Base-by-base conservation (phyloP, 257 asterid genomes). In the Rehmannia glutinosa region DNA sequence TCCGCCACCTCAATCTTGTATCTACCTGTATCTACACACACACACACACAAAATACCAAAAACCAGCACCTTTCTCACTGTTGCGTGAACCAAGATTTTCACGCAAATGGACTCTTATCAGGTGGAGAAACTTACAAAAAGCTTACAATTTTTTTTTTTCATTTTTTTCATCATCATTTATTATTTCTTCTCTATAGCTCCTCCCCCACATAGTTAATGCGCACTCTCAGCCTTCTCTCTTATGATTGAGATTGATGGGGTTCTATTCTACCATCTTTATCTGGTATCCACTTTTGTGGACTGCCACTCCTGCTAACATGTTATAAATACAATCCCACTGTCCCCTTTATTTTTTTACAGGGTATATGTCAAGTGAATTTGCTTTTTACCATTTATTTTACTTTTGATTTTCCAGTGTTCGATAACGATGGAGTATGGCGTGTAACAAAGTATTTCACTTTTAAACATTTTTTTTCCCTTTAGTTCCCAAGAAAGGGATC, bases 181-280 rank as follows among this genome's bases (percentile, higher is more conserved):
- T 55, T 25, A 28, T 2, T 30, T 2, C 1, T 39, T 60, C 64
- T 69, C 56, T 71, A 51, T 57, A 56, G 10, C 43, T 53, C n/a
- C 35, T 43, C 30, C 25, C 13, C 16, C 13, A 2, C n/a, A 6
- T 47, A 74, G 20, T 60, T 30, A 45, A 36, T 61, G 64, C 59
- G 52, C 53, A 47, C 51, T 33, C 36, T 24, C 43, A n/a, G n/a
- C 60, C 56, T 35, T 66, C 73, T 54, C 74, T 54, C 73, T 16
- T 30, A 74, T 83, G 81, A 80, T 75, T 77, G 88, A 72, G 76
- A 71, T 12, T 43, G 77, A 75, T 73, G 84, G 80, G 61, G 38
- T 39, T 51, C 10, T 64, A 6, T n/a, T n/a, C 42, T 20, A 43
- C 73, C 52, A 62, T 52, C 66, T 68, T 47, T 73, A 27, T 47